Evolutionary conservation across 148 eudicot species (phyloP).

Genomic region (Vaccinium vitisidaea): DNA sequence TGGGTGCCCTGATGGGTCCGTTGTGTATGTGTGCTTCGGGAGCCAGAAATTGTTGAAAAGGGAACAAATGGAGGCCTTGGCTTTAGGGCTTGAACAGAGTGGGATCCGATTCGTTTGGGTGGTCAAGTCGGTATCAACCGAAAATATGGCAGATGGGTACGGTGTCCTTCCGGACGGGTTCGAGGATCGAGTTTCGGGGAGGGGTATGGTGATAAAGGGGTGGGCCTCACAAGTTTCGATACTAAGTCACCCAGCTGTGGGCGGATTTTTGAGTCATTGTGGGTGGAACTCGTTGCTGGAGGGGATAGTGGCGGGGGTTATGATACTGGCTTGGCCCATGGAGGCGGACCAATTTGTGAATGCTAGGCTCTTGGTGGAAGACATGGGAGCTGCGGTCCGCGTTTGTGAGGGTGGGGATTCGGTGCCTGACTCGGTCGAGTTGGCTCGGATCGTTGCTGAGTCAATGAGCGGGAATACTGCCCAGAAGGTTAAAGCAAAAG

Average conservation of each 20-base stretch:
- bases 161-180: constrained; percentile 31
- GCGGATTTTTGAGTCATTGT: constrained; percentile 62
- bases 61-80: constrained; percentile 55
- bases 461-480: constrained; percentile 28
- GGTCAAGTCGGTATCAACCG: constrained; percentile 31
- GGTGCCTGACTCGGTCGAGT: constrained; percentile 47
- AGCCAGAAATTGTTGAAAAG: constrained; percentile 47
- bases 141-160: constrained; percentile 24
- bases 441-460: constrained; percentile 34
- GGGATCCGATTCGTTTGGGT: constrained; percentile 54
- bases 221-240: constrained; percentile 64
- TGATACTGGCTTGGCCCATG: constrained; percentile 71
- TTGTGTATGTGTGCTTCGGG: constrained; percentile 66
- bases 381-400: constrained; percentile 38
- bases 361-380: constrained; percentile 48
- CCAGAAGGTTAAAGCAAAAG: constrained; percentile 37
- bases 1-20: constrained; percentile 42
- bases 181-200: constrained; percentile 31
- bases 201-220: constrained; percentile 41
- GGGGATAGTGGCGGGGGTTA: constrained; percentile 47
- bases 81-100: constrained; percentile 45
- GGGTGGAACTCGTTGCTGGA: constrained; percentile 71
- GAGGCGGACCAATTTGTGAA: constrained; percentile 62
- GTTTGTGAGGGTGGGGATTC: constrained; percentile 40
- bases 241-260: constrained; percentile 50